A percentile compares a stretch with the other conserved stretches of the same genome.
These are phyloP conservation scores for Aureobasidium sp. DNA, from an alignment of 2,329 filamentous ascomycete genomes.

Conservation along the genomic window DNA sequence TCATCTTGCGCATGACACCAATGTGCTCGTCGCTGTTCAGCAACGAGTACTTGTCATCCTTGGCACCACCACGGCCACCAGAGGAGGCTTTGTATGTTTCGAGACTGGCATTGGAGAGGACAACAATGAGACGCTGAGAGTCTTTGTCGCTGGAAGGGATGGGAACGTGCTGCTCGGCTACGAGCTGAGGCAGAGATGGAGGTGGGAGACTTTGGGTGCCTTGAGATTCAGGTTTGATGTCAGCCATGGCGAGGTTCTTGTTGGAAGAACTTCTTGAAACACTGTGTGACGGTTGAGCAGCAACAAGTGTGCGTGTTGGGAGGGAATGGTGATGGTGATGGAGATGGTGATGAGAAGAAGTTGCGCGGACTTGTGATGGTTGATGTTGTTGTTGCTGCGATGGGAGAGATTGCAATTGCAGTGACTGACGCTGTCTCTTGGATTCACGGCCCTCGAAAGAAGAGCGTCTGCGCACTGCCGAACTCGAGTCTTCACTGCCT, in stretches of 20 bases:
- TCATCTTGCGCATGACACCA: conserved; percentile 99
- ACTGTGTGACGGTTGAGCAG: conserved; percentile 16
- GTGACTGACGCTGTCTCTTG: conserved; percentile 20
- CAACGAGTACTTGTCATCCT: conserved; percentile 93
- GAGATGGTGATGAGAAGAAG: neutral
- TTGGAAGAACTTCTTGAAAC: conserved; percentile 19
- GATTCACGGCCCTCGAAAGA: conserved; percentile 16
- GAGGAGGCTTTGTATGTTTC: conserved; percentile 89
- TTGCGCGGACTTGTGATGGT: neutral
- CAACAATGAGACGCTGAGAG: conserved; percentile 84
- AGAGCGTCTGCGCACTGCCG: conserved; percentile 15
- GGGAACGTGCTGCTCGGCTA: conserved; percentile 83
- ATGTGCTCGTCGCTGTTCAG: conserved; percentile 99
- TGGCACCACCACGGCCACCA: conserved; percentile 51
- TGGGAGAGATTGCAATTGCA: conserved; percentile 2
- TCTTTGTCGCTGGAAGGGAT: conserved; percentile 85
- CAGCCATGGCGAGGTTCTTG: conserved; percentile 20
- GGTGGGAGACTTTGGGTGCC: conserved; percentile 91
- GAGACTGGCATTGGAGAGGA: conserved; percentile 92
- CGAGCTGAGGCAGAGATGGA: conserved; percentile 80
- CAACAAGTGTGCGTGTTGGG: conserved; percentile 12
- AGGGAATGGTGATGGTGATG: neutral
- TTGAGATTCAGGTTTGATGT: conserved; percentile 17
- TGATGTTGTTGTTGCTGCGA: neutral
- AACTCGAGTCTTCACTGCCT: neutral